Conservation (phyloP, 306 rosid species). For the Trifolium dubium region DNA sequence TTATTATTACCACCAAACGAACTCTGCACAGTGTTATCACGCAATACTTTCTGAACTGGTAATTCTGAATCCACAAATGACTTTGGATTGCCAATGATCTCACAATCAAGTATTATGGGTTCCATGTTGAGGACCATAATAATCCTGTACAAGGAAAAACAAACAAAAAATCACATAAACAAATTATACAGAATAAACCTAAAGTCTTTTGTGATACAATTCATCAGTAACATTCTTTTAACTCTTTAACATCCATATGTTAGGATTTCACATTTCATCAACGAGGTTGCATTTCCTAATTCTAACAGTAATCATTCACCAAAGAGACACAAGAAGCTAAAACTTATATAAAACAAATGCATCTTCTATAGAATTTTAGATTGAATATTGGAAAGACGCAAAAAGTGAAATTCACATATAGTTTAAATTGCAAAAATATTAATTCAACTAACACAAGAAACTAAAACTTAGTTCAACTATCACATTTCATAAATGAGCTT, state of each 20-base stretch:
- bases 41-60: constrained; percentile 45
- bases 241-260: constrained; percentile 27
- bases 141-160: constrained; percentile 59
- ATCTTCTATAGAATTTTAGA: background rate
- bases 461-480: no score
- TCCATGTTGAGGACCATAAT: constrained; percentile 85
- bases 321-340: constrained; percentile 32
- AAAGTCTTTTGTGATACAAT: constrained; percentile 26
- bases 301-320: constrained; percentile 19
- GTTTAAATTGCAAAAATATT: background rate
- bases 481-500: background rate
- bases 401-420: background rate
- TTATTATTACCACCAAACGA: constrained; percentile 41
- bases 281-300: constrained; percentile 6
- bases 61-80: constrained; percentile 50
- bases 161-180: constrained; percentile 18
- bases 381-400: background rate
- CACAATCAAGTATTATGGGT: constrained; percentile 73
- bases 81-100: constrained; percentile 82
- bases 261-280: constrained; percentile 19
- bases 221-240: background rate
- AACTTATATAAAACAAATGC: background rate
- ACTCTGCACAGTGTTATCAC: constrained; percentile 40
- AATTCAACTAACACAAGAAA: background rate
- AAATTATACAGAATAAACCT: constrained; percentile 23